phyloP scores from a whole-genome alignment of 1,284 basidiomycete genomes.

The Tausonia pullulans region DNA sequence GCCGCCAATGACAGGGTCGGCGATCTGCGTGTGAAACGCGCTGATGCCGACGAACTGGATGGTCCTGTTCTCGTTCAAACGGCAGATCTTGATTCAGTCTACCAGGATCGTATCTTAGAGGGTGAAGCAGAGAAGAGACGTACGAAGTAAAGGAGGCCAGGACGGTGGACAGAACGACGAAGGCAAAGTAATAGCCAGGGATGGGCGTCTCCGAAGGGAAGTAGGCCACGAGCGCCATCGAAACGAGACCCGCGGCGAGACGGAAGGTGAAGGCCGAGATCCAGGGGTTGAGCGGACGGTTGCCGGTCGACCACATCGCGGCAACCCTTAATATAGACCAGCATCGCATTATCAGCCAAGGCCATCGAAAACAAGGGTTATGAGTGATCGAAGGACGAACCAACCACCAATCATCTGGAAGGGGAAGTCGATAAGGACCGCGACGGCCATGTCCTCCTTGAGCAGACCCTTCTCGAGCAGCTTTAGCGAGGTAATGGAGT shows the following conservation, averaged over 20 bases:
- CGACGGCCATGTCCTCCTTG: slow-evolving; percentile 88
- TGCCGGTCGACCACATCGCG: slow-evolving; percentile 44
- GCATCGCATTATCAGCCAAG: background rate
- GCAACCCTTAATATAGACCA: slow-evolving; percentile 7
- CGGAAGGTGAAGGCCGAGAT: slow-evolving; percentile 84
- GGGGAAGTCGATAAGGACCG: slow-evolving; percentile 94
- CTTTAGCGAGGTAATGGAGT: slow-evolving; percentile 84
- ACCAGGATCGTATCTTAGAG: no score
- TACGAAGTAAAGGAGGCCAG: slow-evolving; percentile 75
- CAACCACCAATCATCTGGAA: slow-evolving; percentile 94
- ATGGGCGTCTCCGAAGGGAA: slow-evolving; percentile 69
- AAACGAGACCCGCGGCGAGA: slow-evolving; percentile 55
- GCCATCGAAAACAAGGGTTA: background rate
- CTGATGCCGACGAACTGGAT: slow-evolving; percentile 98
- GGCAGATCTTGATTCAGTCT: no score
- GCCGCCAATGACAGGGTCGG: slow-evolving; percentile 93
- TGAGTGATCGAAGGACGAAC: slow-evolving; percentile 22
- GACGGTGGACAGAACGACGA: slow-evolving; percentile 70
- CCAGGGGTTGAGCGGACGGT: slow-evolving; percentile 72
- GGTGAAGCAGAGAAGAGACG: background rate
- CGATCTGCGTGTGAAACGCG: slow-evolving; percentile 94
- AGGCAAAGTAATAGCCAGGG: slow-evolving; percentile 64
- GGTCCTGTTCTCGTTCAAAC: slow-evolving; percentile 46
- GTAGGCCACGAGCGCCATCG: slow-evolving; percentile 67
- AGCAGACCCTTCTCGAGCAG: slow-evolving; percentile 93